Conservation (phyloP, 805 yeast genomes). For the Saitoella complicata region DNA sequence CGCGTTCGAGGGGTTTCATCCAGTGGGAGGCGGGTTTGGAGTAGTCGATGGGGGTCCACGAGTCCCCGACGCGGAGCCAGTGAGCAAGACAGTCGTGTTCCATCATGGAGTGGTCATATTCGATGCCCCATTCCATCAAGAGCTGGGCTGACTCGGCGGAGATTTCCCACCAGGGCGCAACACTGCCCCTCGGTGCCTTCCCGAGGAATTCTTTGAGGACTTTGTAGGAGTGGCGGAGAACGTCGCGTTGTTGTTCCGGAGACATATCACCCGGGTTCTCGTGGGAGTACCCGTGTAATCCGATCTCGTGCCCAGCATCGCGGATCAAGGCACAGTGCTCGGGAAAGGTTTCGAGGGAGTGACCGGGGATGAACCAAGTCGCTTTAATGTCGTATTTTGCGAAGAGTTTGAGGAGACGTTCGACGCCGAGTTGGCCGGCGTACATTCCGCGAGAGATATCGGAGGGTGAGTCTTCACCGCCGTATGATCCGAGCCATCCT, state of each 20-base stretch:
- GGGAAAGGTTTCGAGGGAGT: conserved; percentile 26
- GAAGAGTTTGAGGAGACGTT: conserved; percentile 22
- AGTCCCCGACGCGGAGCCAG: conserved; percentile 24
- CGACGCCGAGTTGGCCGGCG: conserved; percentile 25
- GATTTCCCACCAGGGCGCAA: conserved; percentile 28
- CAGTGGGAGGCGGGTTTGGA: conserved; percentile 22
- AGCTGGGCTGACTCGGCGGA: conserved; percentile 22
- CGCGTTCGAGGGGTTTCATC: conserved; percentile 24
- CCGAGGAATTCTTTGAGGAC: conserved; percentile 23
- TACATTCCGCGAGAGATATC: conserved; percentile 24
- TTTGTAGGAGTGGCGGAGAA: conserved; percentile 21
- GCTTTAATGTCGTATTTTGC: conserved; percentile 24
- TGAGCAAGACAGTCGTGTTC: conserved; percentile 25
- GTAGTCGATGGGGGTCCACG: conserved; percentile 25
- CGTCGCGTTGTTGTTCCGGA: conserved; percentile 23
- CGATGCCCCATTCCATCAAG: conserved; percentile 23
- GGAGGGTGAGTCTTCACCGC: conserved; percentile 24
- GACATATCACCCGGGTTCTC: conserved; percentile 25
- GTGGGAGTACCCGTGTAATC: conserved; percentile 26
- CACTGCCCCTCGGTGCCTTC: conserved; percentile 23
- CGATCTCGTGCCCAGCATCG: conserved; percentile 24
- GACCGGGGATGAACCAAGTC: conserved; percentile 27
- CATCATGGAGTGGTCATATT: conserved; percentile 25
- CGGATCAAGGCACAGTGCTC: conserved; percentile 23
- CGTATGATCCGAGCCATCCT: conserved; percentile 24